phyloP scores from a whole-genome alignment of 2,329 filamentous ascomycete genomes.

The Aspergillus eucalypticola region DNA sequence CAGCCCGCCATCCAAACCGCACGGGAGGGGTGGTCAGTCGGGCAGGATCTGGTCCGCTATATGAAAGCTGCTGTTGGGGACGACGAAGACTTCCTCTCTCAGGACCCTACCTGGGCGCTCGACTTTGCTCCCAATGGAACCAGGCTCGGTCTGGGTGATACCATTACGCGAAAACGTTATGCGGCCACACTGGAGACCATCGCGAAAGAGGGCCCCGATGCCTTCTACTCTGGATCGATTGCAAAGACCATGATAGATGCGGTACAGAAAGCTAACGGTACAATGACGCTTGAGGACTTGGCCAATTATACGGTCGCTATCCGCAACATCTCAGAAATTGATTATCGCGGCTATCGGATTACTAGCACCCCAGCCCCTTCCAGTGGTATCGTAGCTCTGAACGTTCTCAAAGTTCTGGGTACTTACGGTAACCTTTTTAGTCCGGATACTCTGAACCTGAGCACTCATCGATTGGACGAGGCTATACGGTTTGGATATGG shows the following conservation, averaged over 20 bases:
- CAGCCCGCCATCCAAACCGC: slow-evolving; percentile 74
- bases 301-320: slow-evolving; percentile 69
- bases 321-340: slow-evolving; percentile 63
- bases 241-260: slow-evolving; percentile 72
- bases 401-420: slow-evolving; percentile 78
- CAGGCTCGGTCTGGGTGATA: slow-evolving; percentile 70
- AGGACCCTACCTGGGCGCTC: slow-evolving; percentile 76
- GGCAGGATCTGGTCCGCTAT: slow-evolving; percentile 71
- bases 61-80: slow-evolving; percentile 59
- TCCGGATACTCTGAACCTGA: slow-evolving; percentile 61
- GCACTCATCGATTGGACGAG: slow-evolving; percentile 80
- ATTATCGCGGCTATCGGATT: slow-evolving; percentile 71
- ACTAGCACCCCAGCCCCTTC: slow-evolving; percentile 69
- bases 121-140: slow-evolving; percentile 87
- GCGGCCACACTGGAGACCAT: slow-evolving; percentile 78
- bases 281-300: slow-evolving; percentile 79
- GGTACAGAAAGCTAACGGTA: slow-evolving; percentile 71
- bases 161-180: slow-evolving; percentile 77
- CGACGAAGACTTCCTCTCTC: slow-evolving; percentile 66
- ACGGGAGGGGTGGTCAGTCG: slow-evolving; percentile 70
- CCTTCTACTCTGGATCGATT: slow-evolving; percentile 72
- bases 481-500: slow-evolving; percentile 89
- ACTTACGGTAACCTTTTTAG: slow-evolving; percentile 68
- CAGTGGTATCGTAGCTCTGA: slow-evolving; percentile 73
- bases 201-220: slow-evolving; percentile 68